phyloP scores from a whole-genome alignment of 2,329 filamentous ascomycete species.

The Botrytis byssoidea region DNA sequence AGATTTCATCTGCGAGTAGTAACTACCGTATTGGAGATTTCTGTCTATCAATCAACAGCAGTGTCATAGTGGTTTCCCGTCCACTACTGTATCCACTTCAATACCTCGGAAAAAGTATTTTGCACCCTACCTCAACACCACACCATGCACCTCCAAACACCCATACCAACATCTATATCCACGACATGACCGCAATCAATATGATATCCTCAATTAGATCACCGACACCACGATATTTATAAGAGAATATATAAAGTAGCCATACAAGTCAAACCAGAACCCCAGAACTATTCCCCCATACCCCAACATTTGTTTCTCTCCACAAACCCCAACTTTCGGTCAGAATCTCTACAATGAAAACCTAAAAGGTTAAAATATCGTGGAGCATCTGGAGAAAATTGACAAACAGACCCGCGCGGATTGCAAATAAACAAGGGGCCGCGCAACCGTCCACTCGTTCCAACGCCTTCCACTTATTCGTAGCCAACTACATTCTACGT shows the following conservation, averaged over 20 bases:
- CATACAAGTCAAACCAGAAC: not conserved
- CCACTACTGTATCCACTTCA: not conserved
- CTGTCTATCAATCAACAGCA: not conserved
- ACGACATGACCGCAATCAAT: not conserved
- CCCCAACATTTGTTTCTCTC: not conserved
- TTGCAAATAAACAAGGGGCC: not conserved
- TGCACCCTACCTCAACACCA: not conserved
- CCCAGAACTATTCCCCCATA: not conserved
- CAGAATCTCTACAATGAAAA: not conserved
- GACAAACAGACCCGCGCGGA: not conserved
- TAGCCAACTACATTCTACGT: not conserved
- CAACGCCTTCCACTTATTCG: not conserved
- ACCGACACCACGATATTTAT: not conserved
- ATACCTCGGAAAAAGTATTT: not conserved
- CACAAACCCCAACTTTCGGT: not conserved
- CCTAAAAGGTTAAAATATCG: not conserved
- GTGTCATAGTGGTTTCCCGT: not conserved
- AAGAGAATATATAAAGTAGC: accelerated
- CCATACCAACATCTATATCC: not conserved
- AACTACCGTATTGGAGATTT: not conserved
- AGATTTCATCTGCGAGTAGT: not conserved
- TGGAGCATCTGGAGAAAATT: not conserved
- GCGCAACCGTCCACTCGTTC: not conserved
- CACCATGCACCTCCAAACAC: not conserved
- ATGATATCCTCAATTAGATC: not conserved